Percentiles rank a stretch among this genome's conserved stretches.
These are phyloP conservation scores for Boletellus sp. DNA, from an alignment of 768 basidiomycete genomes.

Conservation along the genomic window DNA sequence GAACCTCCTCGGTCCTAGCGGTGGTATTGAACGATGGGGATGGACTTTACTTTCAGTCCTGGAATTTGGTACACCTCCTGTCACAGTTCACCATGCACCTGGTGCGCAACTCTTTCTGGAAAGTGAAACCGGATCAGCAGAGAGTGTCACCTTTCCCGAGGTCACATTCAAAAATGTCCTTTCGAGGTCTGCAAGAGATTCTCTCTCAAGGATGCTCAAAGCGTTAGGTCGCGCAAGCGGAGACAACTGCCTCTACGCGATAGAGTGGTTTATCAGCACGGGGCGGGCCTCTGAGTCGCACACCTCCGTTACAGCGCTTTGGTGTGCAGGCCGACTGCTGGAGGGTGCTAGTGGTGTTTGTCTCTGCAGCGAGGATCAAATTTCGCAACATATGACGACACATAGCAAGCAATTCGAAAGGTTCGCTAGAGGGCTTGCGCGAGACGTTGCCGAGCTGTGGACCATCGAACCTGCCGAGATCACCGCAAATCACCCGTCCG, in stretches of 20 bases:
- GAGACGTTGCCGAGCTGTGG: constrained; percentile 69
- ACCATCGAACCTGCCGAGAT: constrained; percentile 41
- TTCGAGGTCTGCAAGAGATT: constrained; percentile 46
- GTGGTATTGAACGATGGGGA: constrained; percentile 90
- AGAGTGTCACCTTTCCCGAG: constrained; percentile 52
- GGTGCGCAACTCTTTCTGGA: constrained; percentile 58
- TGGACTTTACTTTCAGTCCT: constrained; percentile 82
- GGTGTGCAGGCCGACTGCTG: constrained; percentile 76
- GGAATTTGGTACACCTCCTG: constrained; percentile 59
- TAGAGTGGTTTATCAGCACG: constrained; percentile 76
- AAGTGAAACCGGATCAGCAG: constrained; percentile 35
- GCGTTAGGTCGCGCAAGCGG: constrained; percentile 67
- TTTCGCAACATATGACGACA: not conserved
- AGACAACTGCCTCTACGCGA: constrained; percentile 65
- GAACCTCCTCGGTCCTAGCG: constrained; percentile 69
- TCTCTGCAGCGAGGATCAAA: constrained; percentile 31
- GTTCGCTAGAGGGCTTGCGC: constrained; percentile 58
- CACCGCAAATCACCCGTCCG: constrained; percentile 13
- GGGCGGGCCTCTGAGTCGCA: constrained; percentile 42
- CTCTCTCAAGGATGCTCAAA: constrained; percentile 70
- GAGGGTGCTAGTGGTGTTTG: constrained; percentile 61
- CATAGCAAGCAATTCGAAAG: constrained; percentile 56
- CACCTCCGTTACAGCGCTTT: constrained; percentile 67
- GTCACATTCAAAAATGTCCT: constrained; percentile 53
- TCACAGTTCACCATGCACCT: constrained; percentile 45